Evolutionary conservation across 768 basidiomycete genomes (phyloP), one percentile per base, ranked within the genome.

Genomic region (Lactarius indigo): DNA sequence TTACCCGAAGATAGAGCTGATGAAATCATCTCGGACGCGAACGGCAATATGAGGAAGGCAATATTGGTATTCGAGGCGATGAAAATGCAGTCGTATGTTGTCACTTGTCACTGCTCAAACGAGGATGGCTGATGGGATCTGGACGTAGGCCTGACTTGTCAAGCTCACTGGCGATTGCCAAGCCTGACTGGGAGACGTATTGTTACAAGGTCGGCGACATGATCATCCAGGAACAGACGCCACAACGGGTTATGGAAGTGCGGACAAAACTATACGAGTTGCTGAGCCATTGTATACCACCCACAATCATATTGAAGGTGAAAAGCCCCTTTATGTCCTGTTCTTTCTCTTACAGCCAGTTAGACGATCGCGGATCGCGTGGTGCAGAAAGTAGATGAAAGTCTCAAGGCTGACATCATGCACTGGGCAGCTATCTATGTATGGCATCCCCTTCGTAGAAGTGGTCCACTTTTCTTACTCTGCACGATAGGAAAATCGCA

Each of bases 151-250:
- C 92, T n/a, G 91, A 94, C 75, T 82, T 96, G 44, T 84, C 87
- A 5, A 91, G 91, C 37, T 79, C 90, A 44, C 78, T 94, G 64
- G 82, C 84, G 39, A 94, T 96, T 64, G 94, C 95, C 17, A 95
- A 98, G 77, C 95, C 97, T n/a, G 97, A 99, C 74, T 99, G 97
- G 97, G 97, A 99, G 76, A 92, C 91, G 13, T 99, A 97, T 75
- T 97, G 96, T 71, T 82, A 88, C 71, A 94, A 94, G 75, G 88
- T 98, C 13, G 95, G 91, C 17, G 94, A 96, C 75, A 79, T 92
- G 73, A 95, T 99, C 69, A 79, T 98, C 20, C 82, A 85, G 68
- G 94, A 97, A 72, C 97, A 99, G 78, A 86, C 88, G 33, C 94
- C 97, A 23, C 85, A 88, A 63, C 86, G 88, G 65, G 87, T 98